Conservation (phyloP, 306 rosid genomes). For the Phaseolus lunatus region DNA sequence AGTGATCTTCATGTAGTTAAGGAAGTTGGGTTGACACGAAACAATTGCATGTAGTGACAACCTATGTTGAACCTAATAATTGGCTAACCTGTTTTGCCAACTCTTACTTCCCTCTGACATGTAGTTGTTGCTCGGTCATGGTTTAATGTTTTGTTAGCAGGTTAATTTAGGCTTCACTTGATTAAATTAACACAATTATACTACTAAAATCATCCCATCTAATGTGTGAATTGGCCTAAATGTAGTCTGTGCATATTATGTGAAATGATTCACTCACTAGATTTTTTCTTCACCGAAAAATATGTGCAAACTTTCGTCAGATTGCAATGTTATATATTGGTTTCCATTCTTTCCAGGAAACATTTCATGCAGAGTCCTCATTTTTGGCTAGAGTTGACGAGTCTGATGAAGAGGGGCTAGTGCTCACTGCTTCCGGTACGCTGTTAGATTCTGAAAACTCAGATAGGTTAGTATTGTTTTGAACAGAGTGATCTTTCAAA, state of each 20-base stretch:
- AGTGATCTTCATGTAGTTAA: neutral
- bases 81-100: neutral
- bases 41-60: neutral
- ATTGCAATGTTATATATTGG: constrained; percentile 10
- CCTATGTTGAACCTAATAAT: neutral
- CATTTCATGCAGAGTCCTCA: constrained; percentile 37
- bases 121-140: neutral
- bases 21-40: constrained; percentile 1
- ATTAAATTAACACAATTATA: neutral
- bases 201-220: constrained; percentile 14
- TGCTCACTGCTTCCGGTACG: constrained; percentile 22
- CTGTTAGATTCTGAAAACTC: constrained; percentile 51
- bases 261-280: neutral
- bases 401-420: constrained; percentile 40
- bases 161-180: constrained; percentile 20
- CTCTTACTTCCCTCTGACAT: neutral
- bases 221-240: neutral
- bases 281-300: neutral
- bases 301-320: neutral
- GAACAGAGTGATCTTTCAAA: neutral
- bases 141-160: constrained; percentile 1
- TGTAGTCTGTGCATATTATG: neutral
- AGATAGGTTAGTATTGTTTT: constrained; percentile 60
- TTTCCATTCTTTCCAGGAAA: constrained; percentile 49
- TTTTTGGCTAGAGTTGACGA: constrained; percentile 28